phyloP scores from a whole-genome alignment of 192 early-diverging fungal species.

The Gonapodya prolifera region DNA sequence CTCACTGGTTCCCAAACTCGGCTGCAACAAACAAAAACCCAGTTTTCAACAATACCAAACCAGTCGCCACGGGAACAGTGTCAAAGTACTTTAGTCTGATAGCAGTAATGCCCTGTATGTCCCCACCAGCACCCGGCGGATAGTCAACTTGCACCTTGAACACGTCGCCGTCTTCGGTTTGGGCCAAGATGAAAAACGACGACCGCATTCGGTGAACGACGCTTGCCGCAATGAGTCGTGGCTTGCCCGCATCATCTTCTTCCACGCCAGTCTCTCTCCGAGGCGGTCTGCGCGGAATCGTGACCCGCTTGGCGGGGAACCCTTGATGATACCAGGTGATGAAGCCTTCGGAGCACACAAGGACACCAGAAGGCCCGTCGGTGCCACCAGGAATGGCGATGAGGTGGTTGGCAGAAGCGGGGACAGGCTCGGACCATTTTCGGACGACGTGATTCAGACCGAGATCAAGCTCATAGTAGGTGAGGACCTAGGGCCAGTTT shows the following conservation, averaged over 20 bases:
- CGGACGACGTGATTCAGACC: slow-evolving; percentile 97
- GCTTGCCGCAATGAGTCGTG: slow-evolving; percentile 59
- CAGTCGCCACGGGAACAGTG: slow-evolving; percentile 67
- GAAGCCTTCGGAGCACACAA: slow-evolving; percentile 84
- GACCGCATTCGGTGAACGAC: slow-evolving; percentile 83
- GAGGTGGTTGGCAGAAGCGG: slow-evolving; percentile 60
- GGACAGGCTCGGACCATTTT: slow-evolving; percentile 81
- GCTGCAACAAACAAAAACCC: slow-evolving; percentile 87
- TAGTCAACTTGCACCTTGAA: slow-evolving; percentile 86
- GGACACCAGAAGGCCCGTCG: slow-evolving; percentile 93
- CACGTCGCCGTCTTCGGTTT: slow-evolving; percentile 87
- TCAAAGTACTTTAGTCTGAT: slow-evolving; percentile 93
- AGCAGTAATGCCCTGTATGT: slow-evolving; percentile 27
- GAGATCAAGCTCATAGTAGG: slow-evolving; percentile 94
- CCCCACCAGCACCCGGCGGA: slow-evolving; percentile 29
- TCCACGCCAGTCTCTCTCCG: slow-evolving; percentile 30
- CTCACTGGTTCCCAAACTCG: slow-evolving; percentile 90
- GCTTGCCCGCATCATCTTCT: slow-evolving; percentile 17
- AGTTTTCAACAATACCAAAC: slow-evolving; percentile 74
- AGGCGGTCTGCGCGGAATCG: slow-evolving; percentile 69
- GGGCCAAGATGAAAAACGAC: slow-evolving; percentile 81
- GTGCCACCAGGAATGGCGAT: slow-evolving; percentile 60
- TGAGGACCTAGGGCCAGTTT: slow-evolving; percentile 40
- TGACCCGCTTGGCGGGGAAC: slow-evolving; percentile 43
- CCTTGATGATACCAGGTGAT: slow-evolving; percentile 79